Base-by-base conservation (phyloP, 805 yeast genomes). In the Torulaspora gathmanii region DNA sequence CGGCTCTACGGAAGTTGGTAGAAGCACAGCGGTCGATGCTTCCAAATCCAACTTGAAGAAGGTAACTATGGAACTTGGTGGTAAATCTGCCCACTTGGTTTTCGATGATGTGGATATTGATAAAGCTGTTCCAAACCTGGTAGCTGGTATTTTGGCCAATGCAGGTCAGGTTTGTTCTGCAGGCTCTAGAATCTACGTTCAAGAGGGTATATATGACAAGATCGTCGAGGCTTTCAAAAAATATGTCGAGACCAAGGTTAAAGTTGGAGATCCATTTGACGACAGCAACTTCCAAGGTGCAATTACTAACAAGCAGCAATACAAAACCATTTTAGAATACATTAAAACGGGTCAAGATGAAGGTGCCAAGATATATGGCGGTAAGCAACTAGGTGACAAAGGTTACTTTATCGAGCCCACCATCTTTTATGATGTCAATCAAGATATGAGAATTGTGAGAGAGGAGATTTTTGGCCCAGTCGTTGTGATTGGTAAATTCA, bases 401-500 rank as follows among this genome's bases (percentile, higher is more conserved):
- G 91, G 91, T 63, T 83, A 70, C 72, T 84, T 82, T 58, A 71
- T 83, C 55, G 68, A 75, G 68, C 91, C 91, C 69, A 83, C 91
- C 39, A 74, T 84, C 45, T 84, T 84, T 65, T 77, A 79, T 60
- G 83, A 82, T 59, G 86, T 82, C 52, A 70, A 67, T 10, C 80
- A 79, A 64, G 72, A 74, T 56, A 77, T 80, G 79, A 68, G 68
- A 59, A 78, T 83, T 58, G 83, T 80, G 48, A 74, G 66, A 56
- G 90, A 84, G 63, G 91, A 84, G 68, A 83, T 84, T 58, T 84
- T 84, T 50, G 91, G 91, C 48, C 91, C 91, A 45, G 87, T 84
- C 46, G 86, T 83, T 38, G 79, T 86, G 43, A 71, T 81, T 49
- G 70, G 81, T 56, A 83, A 82, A 68, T 84, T 84, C 70, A 71